Evolutionary conservation across 2,329 filamentous ascomycete genomes (phyloP).

Genomic region (Trichoderma koningii): DNA sequence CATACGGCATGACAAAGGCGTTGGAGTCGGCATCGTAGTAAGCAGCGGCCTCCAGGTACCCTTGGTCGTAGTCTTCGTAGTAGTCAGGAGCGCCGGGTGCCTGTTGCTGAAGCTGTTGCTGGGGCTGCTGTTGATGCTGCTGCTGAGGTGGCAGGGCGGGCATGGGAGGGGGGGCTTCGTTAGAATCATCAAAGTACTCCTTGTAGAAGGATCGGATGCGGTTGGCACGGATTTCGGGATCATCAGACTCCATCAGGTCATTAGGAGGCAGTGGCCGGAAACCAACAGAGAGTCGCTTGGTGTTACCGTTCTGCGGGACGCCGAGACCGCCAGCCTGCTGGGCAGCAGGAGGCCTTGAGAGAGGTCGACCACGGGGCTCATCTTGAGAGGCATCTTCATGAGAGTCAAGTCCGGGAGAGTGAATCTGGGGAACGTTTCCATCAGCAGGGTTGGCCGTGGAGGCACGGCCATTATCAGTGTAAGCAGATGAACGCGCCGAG

Average conservation of each 20-base stretch:
- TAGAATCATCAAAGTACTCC: constrained; percentile 94
- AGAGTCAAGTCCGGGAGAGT: constrained; percentile 32
- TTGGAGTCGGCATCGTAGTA: constrained; percentile 69
- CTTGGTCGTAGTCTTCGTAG: constrained; percentile 74
- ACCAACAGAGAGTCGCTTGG: constrained; percentile 65
- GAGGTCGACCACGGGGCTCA: constrained; percentile 43
- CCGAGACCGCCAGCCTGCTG: constrained; percentile 44
- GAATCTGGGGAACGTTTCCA: constrained; percentile 41
- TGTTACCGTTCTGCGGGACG: constrained; percentile 57
- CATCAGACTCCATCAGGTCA: constrained; percentile 76
- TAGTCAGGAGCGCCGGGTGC: constrained; percentile 49
- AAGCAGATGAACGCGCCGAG: constrained; percentile 28
- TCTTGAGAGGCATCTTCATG: constrained; percentile 40
- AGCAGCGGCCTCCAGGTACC: constrained; percentile 65
- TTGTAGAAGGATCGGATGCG: constrained; percentile 99
- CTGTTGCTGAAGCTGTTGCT: constrained; percentile 31
- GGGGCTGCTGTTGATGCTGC: constrained; percentile 37
- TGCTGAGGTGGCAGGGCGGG: constrained; percentile 38
- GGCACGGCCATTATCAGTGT: constrained; percentile 25
- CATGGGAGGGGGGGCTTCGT: constrained; percentile 49
- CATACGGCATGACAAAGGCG: constrained; percentile 78
- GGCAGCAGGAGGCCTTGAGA: constrained; percentile 33
- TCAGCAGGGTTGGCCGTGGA: constrained; percentile 33
- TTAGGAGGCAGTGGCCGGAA: constrained; percentile 86
- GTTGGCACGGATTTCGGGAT: constrained; percentile 92